Evolutionary conservation across 352 stramenopile species (phyloP).

Genomic region (Phytopythium cucurbitacearum): DNA sequence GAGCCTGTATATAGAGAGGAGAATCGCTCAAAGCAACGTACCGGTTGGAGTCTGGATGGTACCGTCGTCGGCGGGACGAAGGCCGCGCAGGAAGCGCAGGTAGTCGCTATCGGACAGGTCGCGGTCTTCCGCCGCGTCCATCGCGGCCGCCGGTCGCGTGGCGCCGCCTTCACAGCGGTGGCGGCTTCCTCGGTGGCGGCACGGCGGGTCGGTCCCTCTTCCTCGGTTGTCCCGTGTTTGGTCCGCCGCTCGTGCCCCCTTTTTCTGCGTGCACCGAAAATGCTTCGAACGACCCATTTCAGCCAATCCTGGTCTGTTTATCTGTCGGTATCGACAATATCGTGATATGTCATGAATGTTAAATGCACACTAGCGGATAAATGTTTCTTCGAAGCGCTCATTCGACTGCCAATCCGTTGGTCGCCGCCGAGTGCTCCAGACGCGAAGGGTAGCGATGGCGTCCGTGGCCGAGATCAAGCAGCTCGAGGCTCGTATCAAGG

Average conservation of each 20-base stretch:
- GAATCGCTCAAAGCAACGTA: conserved; percentile 14
- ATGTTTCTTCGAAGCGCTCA: not conserved
- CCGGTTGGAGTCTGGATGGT: conserved; percentile 34
- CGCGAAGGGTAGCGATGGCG: conserved; percentile 29
- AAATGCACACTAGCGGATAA: not conserved
- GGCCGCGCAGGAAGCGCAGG: conserved; percentile 67
- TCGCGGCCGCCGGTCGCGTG: conserved; percentile 3
- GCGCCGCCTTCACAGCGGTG: too few relatives aligned
- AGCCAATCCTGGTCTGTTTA: not conserved
- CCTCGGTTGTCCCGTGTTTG: too few relatives aligned
- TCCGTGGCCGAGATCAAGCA: conserved; percentile 76
- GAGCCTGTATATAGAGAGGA: conserved; percentile 3
- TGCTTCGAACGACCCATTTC: not conserved
- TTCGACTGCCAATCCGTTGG: not conserved
- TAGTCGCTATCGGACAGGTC: conserved; percentile 62
- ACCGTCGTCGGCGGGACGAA: conserved; percentile 52
- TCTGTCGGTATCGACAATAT: not conserved
- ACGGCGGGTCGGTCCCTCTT: too few relatives aligned
- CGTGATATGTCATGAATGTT: not conserved
- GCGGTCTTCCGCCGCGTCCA: conserved; percentile 31
- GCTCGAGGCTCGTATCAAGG: conserved; percentile 82
- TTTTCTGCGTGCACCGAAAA: too few relatives aligned
- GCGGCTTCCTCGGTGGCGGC: too few relatives aligned
- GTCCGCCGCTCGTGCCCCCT: too few relatives aligned
- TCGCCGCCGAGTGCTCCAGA: not conserved